A percentile compares a stretch with the other conserved stretches of the same genome.
Conservation (phyloP, 106 monocot genomes). For the Posidonia australis region DNA sequence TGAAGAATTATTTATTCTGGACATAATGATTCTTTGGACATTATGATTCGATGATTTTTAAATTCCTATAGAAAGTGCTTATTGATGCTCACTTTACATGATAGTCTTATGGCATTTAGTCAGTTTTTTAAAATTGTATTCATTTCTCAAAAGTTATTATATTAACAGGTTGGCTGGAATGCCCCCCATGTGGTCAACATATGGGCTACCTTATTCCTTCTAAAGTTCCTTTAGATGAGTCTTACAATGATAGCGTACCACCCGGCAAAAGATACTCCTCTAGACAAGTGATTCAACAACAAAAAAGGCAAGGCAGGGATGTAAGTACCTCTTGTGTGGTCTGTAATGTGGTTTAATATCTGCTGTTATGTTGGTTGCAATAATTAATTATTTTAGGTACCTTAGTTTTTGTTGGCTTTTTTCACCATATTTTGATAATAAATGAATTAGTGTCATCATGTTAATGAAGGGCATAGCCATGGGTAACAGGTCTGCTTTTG, state of each 20-base stretch:
- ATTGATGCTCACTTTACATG: no score
- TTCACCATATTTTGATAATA: no score
- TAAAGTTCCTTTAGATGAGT: slow-evolving; percentile 92
- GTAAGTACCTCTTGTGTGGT: slow-evolving; percentile 33
- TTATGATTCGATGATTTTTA: no score
- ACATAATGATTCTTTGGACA: no score
- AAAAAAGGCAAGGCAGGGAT: slow-evolving; percentile 53
- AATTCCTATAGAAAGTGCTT: no score
- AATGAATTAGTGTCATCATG: no score
- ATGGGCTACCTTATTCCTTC: slow-evolving; percentile 75
- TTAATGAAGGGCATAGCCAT: no score
- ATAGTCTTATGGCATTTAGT: background rate
- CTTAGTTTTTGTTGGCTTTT: no score
- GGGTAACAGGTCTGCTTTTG: no score
- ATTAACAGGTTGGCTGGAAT: slow-evolving; percentile 76
- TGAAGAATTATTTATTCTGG: no score
- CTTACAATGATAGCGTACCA: slow-evolving; percentile 61
- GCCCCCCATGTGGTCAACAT: slow-evolving; percentile 63
- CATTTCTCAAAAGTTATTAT: background rate
- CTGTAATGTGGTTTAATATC: background rate
- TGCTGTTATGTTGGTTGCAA: background rate
- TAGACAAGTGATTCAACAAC: slow-evolving; percentile 69
- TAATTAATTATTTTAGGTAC: no score
- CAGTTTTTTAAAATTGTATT: background rate
- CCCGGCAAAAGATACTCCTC: slow-evolving; percentile 93